Evolutionary conservation across 306 rosid genomes (phyloP).

Genomic region (Comarum palustre): DNA sequence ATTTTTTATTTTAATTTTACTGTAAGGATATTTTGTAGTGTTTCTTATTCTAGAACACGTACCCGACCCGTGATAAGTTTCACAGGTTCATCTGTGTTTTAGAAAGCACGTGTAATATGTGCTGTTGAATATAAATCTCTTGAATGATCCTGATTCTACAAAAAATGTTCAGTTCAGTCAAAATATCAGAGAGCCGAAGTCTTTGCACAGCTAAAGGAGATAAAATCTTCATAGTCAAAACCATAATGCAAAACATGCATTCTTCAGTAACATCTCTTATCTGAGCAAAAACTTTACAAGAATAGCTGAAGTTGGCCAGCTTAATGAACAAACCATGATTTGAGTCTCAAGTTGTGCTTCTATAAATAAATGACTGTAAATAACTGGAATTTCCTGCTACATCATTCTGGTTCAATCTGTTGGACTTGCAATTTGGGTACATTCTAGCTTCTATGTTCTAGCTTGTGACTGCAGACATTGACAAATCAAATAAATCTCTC

Average conservation of each 20-base stretch:
- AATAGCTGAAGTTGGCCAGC: not conserved
- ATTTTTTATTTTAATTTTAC: not conserved
- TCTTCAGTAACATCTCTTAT: not conserved
- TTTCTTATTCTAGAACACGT: not conserved
- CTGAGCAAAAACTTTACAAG: not conserved
- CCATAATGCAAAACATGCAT: not conserved
- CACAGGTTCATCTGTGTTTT: not conserved
- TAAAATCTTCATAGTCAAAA: not conserved
- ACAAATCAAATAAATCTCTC: constrained; percentile 90
- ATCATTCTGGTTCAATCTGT: not conserved
- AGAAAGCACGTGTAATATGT: not conserved
- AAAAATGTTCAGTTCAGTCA: not conserved
- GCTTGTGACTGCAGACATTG: constrained; percentile 52
- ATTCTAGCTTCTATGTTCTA: constrained; percentile 17
- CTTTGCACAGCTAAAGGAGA: not conserved
- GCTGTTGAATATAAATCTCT: not conserved
- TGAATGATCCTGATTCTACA: not conserved
- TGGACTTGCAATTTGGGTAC: not conserved
- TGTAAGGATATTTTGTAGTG: not conserved
- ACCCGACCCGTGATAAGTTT: not conserved
- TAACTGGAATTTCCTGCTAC: not conserved
- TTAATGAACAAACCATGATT: not conserved
- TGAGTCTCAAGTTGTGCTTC: not conserved
- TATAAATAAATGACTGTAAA: not conserved
- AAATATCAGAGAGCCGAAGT: not conserved